Conservation (phyloP, 305 asterid genomes). For the Fraxinus greggii region DNA sequence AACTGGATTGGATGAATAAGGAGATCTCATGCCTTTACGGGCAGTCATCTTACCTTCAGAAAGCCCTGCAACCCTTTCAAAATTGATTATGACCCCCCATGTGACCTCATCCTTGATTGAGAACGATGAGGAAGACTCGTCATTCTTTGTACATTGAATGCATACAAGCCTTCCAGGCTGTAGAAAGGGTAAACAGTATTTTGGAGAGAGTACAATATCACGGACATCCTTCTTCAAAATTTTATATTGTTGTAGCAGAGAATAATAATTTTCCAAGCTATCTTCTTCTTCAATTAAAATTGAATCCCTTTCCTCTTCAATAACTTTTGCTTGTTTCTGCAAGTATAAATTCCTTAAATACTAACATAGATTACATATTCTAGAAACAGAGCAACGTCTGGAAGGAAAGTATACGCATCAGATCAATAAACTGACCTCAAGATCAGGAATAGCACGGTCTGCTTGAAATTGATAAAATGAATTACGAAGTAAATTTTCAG, state of each 20-base stretch:
- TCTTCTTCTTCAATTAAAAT: constrained; percentile 89
- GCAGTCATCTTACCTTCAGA: constrained; percentile 69
- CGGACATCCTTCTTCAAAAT: constrained; percentile 67
- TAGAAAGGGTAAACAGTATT: constrained; percentile 80
- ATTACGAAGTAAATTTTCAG: constrained; percentile 88
- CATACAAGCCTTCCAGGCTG: constrained; percentile 95
- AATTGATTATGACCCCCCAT: constrained; percentile 89
- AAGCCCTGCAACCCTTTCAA: constrained; percentile 65
- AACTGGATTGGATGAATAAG: constrained; percentile 16
- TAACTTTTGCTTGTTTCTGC: constrained; percentile 79
- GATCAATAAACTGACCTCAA: constrained; percentile 57
- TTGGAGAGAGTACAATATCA: constrained; percentile 63
- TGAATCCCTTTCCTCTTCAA: constrained; percentile 81
- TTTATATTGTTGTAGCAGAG: constrained; percentile 78
- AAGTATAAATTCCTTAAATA: constrained; percentile 16
- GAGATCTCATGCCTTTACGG: constrained; percentile 6
- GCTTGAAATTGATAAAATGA: constrained; percentile 97
- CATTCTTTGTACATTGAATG: constrained; percentile 55
- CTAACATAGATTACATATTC: constrained; percentile 16
- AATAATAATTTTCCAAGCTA: constrained; percentile 77
- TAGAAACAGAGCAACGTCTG: not conserved
- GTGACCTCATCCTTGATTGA: constrained; percentile 69
- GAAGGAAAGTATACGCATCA: not conserved
- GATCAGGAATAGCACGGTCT: constrained; percentile 88
- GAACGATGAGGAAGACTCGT: constrained; percentile 55